A percentile compares a stretch with the other conserved stretches of the same genome.
Evolutionary conservation across 768 basidiomycete species (phyloP).

Genomic region (Xerocomus brunneocitrinus): DNA sequence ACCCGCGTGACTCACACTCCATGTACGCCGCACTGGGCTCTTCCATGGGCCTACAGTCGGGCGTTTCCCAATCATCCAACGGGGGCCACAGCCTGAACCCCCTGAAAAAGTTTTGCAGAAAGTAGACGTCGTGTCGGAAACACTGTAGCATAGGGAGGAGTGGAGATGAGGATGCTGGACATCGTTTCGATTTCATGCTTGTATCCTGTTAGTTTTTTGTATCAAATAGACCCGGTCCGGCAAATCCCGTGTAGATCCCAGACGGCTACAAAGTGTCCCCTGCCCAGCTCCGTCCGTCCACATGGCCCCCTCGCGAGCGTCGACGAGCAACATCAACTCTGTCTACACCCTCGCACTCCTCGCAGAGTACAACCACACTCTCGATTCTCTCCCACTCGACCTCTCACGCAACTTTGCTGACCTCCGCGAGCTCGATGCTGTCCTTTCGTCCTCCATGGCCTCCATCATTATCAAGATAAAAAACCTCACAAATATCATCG

Average conservation of each 20-base stretch:
- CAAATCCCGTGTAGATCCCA: slow-evolving; percentile 23
- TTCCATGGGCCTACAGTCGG: slow-evolving; percentile 21
- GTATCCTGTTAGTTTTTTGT: not conserved
- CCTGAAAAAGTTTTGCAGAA: slow-evolving; percentile 36
- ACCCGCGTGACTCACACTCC: slow-evolving; percentile 55
- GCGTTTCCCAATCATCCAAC: slow-evolving; percentile 24
- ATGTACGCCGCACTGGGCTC: slow-evolving; percentile 52
- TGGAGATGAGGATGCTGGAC: not conserved
- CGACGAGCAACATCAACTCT: slow-evolving; percentile 34
- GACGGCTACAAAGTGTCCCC: not conserved
- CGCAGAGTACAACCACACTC: slow-evolving; percentile 82
- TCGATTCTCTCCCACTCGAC: slow-evolving; percentile 91
- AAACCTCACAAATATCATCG: slow-evolving; percentile 70
- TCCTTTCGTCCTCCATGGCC: slow-evolving; percentile 83
- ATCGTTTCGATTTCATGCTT: slow-evolving; percentile 3
- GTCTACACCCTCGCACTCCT: slow-evolving; percentile 68
- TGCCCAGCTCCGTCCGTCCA: not conserved
- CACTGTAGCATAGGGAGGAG: slow-evolving; percentile 28
- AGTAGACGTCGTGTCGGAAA: slow-evolving; percentile 10
- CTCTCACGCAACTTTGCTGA: slow-evolving; percentile 93
- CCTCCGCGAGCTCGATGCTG: slow-evolving; percentile 97
- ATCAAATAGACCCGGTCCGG: slow-evolving; percentile 23
- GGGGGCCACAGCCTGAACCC: slow-evolving; percentile 24
- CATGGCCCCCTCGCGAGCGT: slow-evolving; percentile 37
- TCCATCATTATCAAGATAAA: slow-evolving; percentile 79